Percentiles rank a stretch among this genome's conserved stretches.
Conservation (phyloP, 441 rosid genomes). For the Kokia cookei region DNA sequence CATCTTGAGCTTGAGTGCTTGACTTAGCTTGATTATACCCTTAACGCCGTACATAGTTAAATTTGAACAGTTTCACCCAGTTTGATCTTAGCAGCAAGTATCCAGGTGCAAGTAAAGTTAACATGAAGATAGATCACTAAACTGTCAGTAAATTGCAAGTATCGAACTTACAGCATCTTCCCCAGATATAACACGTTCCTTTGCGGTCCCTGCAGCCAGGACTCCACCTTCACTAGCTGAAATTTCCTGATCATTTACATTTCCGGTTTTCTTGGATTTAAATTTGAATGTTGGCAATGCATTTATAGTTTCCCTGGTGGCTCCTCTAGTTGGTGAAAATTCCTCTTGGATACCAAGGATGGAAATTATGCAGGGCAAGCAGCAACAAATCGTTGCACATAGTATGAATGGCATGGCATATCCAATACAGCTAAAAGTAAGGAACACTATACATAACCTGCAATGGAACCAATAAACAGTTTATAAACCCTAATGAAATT, state of each 20-base stretch:
- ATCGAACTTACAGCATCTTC: constrained; percentile 61
- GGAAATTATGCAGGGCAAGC: constrained; percentile 73
- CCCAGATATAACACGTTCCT: constrained; percentile 57
- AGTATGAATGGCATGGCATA: constrained; percentile 78
- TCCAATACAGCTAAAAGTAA: constrained; percentile 72
- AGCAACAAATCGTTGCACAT: constrained; percentile 74
- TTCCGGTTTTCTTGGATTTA: constrained; percentile 31
- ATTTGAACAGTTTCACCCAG: background rate
- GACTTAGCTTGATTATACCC: background rate
- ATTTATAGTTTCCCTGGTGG: constrained; percentile 47
- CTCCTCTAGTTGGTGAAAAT: constrained; percentile 67
- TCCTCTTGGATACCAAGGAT: constrained; percentile 63
- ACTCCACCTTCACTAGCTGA: constrained; percentile 52
- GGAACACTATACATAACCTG: constrained; percentile 75
- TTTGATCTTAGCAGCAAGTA: background rate
- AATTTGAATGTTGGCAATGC: constrained; percentile 64
- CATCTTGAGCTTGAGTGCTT: background rate
- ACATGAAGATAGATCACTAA: background rate
- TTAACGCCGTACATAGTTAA: background rate
- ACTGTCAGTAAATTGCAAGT: background rate
- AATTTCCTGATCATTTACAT: constrained; percentile 35
- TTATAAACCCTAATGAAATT: background rate
- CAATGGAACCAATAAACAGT: constrained; percentile 14
- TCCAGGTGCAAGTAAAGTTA: background rate
- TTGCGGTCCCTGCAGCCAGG: constrained; percentile 51